Evolutionary conservation across 1,139 yeast genomes (phyloP), one percentile per base, ranked within the genome.

Genomic region (Blastobotrys proliferans): DNA sequence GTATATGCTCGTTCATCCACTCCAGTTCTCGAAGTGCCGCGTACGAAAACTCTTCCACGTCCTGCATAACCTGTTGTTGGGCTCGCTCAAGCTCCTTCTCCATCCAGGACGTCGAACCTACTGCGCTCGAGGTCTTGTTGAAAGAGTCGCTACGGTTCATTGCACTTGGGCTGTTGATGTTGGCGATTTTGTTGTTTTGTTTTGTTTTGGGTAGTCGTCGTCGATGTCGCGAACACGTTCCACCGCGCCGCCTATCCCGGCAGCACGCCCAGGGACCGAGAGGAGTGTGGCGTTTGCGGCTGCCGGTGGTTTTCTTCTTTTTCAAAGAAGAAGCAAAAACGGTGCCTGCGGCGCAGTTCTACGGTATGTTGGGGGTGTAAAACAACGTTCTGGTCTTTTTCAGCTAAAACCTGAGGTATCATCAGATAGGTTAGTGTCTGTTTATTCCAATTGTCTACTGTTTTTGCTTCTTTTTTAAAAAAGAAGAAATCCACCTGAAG

Each of bases 1-100:
- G 35, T 52, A 57, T 57, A 46, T 64, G 64, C 44, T 65, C 70
- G 38, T 67, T 63, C 18, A 69, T 50, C 72, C 72, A 68, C 25
- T 66, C 62, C 34, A 69, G 45, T 41, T 67, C 73, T 16, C 66
- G 47, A 10, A 67, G 57, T 4, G 68, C 66, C 1, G 68, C 61
- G 35, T 56, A 66, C 2, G 68, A 67, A 45, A 68, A 63, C 44
- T 67, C 70, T 45, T 68, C 72, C 3, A 61, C 53, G 33, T 64
- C 67, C 31, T 55, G 56, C 10, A 50, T 53, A 44, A 66, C 61
- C 26, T 59, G 52, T 22, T 57, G 60, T 32, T 60, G 56, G 8
- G 62, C 60, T 2, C 57, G 55, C 33, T 55, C 54, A 38, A 68
- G 62, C 51, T 73, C 77, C 24, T 59, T 59, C 21, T 67, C 64